Percentiles rank a stretch among this genome's conserved stretches.
These are phyloP conservation scores for Hirschfeldia incana DNA, from an alignment of 345 rosid species.

Conservation along the genomic window DNA sequence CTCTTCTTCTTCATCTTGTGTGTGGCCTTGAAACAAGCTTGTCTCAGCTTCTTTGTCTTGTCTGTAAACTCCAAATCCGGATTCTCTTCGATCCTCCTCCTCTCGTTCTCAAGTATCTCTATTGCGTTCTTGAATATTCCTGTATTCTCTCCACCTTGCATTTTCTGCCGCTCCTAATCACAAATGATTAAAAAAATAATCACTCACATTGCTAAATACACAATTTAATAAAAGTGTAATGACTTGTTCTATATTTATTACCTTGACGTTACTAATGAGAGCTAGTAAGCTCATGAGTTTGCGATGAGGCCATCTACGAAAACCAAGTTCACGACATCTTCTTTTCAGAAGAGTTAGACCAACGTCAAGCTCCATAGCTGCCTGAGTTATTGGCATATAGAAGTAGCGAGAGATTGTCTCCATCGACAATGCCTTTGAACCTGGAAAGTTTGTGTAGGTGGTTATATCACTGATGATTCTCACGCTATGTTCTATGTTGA, in stretches of 20 bases:
- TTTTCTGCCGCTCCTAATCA: constrained; percentile 41
- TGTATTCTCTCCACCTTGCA: constrained; percentile 39
- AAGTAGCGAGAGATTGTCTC: constrained; percentile 51
- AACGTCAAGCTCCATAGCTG: constrained; percentile 64
- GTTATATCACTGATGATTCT: constrained; percentile 23
- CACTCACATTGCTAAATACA: neutral
- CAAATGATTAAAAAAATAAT: neutral
- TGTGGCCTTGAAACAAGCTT: constrained; percentile 88
- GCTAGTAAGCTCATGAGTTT: constrained; percentile 66
- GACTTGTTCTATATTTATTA: neutral
- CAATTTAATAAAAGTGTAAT: neutral
- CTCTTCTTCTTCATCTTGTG: constrained; percentile 75
- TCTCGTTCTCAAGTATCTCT: constrained; percentile 63
- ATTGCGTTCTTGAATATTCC: constrained; percentile 46
- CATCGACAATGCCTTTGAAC: constrained; percentile 41
- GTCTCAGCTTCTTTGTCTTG: constrained; percentile 71
- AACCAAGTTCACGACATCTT: constrained; percentile 67
- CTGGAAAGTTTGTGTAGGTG: constrained; percentile 1
- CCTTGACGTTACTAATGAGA: constrained; percentile 59
- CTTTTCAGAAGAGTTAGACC: constrained; percentile 72
- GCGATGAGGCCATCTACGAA: constrained; percentile 70
- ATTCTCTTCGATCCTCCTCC: constrained; percentile 53
- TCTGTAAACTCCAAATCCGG: constrained; percentile 65
- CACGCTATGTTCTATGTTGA: constrained; percentile 16
- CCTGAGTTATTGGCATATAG: constrained; percentile 68